Evolutionary conservation across 2,329 filamentous ascomycete genomes (phyloP).

Genomic region (Amauroascus verrucosus): DNA sequence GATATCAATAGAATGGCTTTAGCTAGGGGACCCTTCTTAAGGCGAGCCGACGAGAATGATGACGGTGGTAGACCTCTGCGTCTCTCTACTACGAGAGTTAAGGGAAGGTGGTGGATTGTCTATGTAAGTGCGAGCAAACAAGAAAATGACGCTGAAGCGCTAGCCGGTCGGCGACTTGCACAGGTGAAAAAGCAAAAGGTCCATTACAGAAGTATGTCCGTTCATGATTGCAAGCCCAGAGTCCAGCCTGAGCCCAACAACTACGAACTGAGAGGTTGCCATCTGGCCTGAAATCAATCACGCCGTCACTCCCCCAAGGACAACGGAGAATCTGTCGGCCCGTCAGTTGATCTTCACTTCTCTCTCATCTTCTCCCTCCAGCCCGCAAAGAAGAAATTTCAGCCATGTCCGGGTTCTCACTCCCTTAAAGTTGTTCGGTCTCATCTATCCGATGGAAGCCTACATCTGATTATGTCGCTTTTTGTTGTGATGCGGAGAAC

Average conservation of each 20-base stretch:
- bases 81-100: too few species aligned
- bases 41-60: too few species aligned
- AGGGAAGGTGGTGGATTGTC: too few species aligned
- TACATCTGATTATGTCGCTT: constrained; percentile 1
- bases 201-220: background rate
- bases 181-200: background rate
- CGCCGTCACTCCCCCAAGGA: background rate
- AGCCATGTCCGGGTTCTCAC: too few species aligned
- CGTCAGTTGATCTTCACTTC: background rate
- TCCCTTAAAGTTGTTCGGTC: background rate
- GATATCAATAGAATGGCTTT: too few species aligned
- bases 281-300: background rate
- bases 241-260: background rate
- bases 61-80: too few species aligned
- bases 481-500: constrained; percentile 4
- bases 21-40: too few species aligned
- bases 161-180: background rate
- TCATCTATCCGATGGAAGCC: background rate
- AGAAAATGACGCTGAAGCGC: too few species aligned
- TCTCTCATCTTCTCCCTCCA: background rate
- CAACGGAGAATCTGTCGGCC: background rate
- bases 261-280: background rate
- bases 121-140: too few species aligned
- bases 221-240: background rate
- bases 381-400: too few species aligned